Base-by-base conservation (phyloP, 2,329 filamentous ascomycete genomes). In the Xylariaceae sp. region DNA sequence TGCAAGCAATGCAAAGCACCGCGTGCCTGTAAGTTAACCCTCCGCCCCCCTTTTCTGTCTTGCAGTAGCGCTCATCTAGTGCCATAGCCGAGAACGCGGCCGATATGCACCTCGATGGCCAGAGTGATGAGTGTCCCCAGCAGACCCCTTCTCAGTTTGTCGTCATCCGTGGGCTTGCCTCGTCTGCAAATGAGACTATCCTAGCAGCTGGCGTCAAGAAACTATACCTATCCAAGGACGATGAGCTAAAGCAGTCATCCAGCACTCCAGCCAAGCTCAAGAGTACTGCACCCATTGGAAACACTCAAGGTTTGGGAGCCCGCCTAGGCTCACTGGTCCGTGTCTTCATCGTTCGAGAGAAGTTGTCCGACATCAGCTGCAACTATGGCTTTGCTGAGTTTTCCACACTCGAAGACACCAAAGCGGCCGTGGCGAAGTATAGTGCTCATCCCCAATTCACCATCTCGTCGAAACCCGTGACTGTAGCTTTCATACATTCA, bases 331-430 rank as follows among this genome's bases (percentile, higher is more conserved):
- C 86, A n/a, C 69, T 94, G 7, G 80, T 85, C 50, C 81, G 88
- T 41, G 81, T 93, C 2, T 79, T 93, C 49, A 69, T 94, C 21
- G 83, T 93, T 57, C 80, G 88, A 44, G 86, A 92, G 60, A 76
- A 82, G 36, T 75, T 73, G 49, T 85, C 76, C 4, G 78, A 88
- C 44, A 83, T 87, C 49, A 88, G 84, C 41, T 87, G 86, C 75
- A 80, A 83, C 54, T 94, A 88, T 57, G 88, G 88, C 0, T 94
- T 94, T 65, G 88, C 83, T 1, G 88, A 94, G 64, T 94, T 91
- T 61, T 83, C 80, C 56, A 85, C 80, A 0, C 71, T 88, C 16
- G 81, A 86, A 62, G 87, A 93, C 63, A 86, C 88, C 2, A 77
- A 83, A 62, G 84, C 82, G 19, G 88, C 88, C 4, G 69, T 91